Evolutionary conservation across 2,329 filamentous ascomycete species (phyloP).

Genomic region (Aspergillus oerlinghausenensis): DNA sequence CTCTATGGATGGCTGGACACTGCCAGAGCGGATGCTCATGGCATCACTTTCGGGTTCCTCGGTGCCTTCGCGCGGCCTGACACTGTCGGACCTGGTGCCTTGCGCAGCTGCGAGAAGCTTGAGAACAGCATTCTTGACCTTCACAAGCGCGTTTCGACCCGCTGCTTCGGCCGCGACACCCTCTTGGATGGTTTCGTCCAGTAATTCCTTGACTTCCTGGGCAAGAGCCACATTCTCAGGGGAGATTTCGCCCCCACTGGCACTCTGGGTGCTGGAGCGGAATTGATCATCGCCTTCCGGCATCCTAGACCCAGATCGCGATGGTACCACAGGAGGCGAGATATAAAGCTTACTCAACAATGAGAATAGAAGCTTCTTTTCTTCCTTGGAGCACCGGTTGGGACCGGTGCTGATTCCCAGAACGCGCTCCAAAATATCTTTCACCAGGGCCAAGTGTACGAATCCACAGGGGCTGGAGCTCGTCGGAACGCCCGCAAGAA

Average conservation of each 20-base stretch:
- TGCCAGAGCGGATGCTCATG: conserved; percentile 25
- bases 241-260: conserved; percentile 47
- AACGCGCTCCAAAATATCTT: conserved; percentile 70
- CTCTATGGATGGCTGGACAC: conserved; percentile 29
- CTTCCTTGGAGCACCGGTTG: conserved; percentile 55
- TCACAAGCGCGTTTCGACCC: conserved; percentile 42
- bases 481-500: conserved; percentile 50
- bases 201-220: conserved; percentile 53
- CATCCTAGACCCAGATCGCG: conserved; percentile 33
- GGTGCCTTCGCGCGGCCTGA: conserved; percentile 28
- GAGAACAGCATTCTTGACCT: conserved; percentile 41
- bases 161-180: conserved; percentile 39
- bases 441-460: conserved; percentile 74
- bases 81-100: conserved; percentile 32
- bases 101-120: conserved; percentile 48
- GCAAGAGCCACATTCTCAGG: conserved; percentile 50
- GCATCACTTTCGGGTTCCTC: conserved; percentile 29
- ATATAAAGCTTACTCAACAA: conserved; percentile 81
- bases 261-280: conserved; percentile 46
- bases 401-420: conserved; percentile 44
- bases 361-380: conserved; percentile 74
- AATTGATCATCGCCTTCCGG: conserved; percentile 59
- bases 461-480: conserved; percentile 60
- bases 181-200: conserved; percentile 53
- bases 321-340: conserved; percentile 55